These are phyloP conservation scores for Yarrowia keelungensis DNA, from an alignment of 805 yeast genomes.

Conservation along the genomic window DNA sequence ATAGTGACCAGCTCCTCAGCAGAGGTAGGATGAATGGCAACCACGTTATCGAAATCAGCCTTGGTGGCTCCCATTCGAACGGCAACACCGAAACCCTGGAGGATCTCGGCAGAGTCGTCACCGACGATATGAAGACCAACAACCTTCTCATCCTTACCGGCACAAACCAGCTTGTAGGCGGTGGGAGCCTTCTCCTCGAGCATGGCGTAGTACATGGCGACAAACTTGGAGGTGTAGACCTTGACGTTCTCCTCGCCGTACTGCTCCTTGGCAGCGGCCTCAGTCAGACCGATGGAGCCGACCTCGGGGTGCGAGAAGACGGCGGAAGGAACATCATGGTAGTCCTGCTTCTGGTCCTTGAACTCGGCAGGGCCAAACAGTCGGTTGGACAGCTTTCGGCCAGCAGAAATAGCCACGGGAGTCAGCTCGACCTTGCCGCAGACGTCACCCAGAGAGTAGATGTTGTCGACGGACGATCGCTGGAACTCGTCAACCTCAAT, in stretches of 20 bases:
- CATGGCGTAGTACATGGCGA: constrained; percentile 90
- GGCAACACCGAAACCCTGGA: constrained; percentile 99
- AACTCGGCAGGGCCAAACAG: constrained; percentile 80
- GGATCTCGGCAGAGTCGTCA: constrained; percentile 85
- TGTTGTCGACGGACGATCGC: constrained; percentile 70
- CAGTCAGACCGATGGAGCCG: constrained; percentile 89
- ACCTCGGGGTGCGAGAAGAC: constrained; percentile 98
- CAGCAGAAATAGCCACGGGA: constrained; percentile 98
- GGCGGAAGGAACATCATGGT: constrained; percentile 88
- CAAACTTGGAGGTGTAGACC: constrained; percentile 81
- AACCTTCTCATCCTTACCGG: constrained; percentile 86
- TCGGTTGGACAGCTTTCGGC: constrained; percentile 91
- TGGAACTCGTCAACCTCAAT: constrained; percentile 88
- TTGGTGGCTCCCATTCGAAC: constrained; percentile 99
- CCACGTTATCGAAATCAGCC: constrained; percentile 91
- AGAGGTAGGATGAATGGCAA: constrained; percentile 97
- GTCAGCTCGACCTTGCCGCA: constrained; percentile 92
- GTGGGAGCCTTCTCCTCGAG: constrained; percentile 80
- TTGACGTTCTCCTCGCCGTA: constrained; percentile 83
- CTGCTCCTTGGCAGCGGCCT: constrained; percentile 74
- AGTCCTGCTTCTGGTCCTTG: constrained; percentile 82
- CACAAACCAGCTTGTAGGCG: constrained; percentile 78
- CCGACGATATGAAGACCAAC: constrained; percentile 96
- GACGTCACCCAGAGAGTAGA: constrained; percentile 92
- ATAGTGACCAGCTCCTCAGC: constrained; percentile 97